Base-by-base conservation (phyloP, 2,329 filamentous ascomycete genomes). In the Phialocephala sp. region DNA sequence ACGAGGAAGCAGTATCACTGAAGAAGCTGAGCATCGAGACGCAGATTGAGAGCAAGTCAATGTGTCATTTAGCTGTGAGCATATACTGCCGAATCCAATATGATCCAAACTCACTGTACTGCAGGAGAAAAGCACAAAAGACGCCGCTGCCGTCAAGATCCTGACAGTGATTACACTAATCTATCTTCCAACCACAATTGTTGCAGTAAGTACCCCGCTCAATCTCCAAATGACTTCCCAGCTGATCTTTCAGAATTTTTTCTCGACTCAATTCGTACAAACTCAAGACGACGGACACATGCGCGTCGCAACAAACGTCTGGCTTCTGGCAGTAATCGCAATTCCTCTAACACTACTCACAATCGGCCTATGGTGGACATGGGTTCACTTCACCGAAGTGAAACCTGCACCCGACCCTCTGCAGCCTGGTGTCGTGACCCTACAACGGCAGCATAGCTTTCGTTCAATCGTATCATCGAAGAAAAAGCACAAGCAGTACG, bases 141-240 rank as follows among this genome's bases (percentile, higher is more conserved):
- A 73, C 60, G 69, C 71, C 11, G 70, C 71, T 11, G 70, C 69
- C 1, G 68, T 73, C n/a, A 73, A 73, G 27, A 72, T 72, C 24
- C 43, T 73, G 4, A 73, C 71, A 2, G 62, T 73, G 8, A 72
- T 73, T 12, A 72, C 70, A 2, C 55, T 73, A 4, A 63, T 73
- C 15, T 73, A 72, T 57, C 59, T 73, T 2, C 71, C 71, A 0
- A 64, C 60, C 8, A 71, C 71, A 11, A 69, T 73, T 37, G 70
- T 73, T 41, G 70, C 71, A 0, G 70, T 71, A 37, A 64, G 64
- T 65, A 14, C 14, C 18, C n/a, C 14, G 18, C 4, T 18, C 43
- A n/a, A 9, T 18, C 18, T 18, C 20, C 18, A 59, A 2, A 1
- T 32, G 15, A 32, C 15, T 43, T 43, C 35, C 5, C 8, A 55